phyloP scores from a whole-genome alignment of 2,329 filamentous ascomycete species.

The Calonectria crousiana region DNA sequence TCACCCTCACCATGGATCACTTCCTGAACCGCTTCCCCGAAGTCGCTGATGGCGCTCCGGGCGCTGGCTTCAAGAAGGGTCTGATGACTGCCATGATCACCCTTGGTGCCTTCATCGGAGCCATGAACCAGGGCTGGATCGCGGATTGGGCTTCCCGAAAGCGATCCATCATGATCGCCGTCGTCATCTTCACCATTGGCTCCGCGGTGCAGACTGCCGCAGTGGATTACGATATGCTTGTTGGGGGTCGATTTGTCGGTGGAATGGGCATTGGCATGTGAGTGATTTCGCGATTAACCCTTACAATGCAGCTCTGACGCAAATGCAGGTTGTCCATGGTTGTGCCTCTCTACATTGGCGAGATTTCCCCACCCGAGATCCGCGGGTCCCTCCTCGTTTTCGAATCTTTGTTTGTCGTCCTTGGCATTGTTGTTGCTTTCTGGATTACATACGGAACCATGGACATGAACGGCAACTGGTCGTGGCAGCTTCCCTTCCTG shows the following conservation, averaged over 20 bases:
- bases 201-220: constrained; percentile 58
- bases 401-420: constrained; percentile 51
- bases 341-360: constrained; percentile 58
- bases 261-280: constrained; percentile 58
- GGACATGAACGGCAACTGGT: constrained; percentile 40
- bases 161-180: constrained; percentile 49
- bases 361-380: constrained; percentile 61
- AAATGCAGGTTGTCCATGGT: constrained; percentile 44
- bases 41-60: constrained; percentile 48
- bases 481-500: constrained; percentile 47
- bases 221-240: constrained; percentile 55
- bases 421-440: constrained; percentile 48
- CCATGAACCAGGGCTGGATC: constrained; percentile 55
- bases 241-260: constrained; percentile 55
- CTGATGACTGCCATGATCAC: constrained; percentile 64
- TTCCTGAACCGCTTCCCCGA: constrained; percentile 50
- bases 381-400: constrained; percentile 60
- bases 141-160: constrained; percentile 49
- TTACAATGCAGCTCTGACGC: background rate
- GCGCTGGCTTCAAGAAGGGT: constrained; percentile 52
- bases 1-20: constrained; percentile 51
- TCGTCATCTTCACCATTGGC: constrained; percentile 53
- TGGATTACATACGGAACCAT: constrained; percentile 48
- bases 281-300: background rate
- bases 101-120: constrained; percentile 61